phyloP scores from a whole-genome alignment of 306 rosid species.

The Casuarina glauca region DNA sequence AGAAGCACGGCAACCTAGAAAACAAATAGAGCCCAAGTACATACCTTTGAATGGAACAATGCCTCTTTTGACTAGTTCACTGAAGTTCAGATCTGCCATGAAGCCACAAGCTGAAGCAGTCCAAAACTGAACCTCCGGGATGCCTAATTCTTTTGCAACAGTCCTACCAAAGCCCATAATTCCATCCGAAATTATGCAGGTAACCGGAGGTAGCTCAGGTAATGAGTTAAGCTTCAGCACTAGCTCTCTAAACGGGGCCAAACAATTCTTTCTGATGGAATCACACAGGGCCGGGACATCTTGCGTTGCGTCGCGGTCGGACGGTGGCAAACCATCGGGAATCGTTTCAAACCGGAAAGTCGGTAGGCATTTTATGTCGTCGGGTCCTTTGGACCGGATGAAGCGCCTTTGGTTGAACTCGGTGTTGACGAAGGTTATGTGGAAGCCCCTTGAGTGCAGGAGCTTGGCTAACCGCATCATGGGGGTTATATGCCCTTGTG shows the following conservation, averaged over 20 bases:
- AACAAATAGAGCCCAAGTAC: neutral
- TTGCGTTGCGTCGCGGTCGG: conserved; percentile 19
- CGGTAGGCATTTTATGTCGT: neutral
- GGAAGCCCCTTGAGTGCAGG: conserved; percentile 29
- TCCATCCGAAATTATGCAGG: conserved; percentile 36
- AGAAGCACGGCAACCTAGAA: too few relatives aligned
- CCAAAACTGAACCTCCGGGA: conserved; percentile 39
- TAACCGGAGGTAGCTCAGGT: conserved; percentile 20
- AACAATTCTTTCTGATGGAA: conserved; percentile 25
- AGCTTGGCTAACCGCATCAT: conserved; percentile 33
- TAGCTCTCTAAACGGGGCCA: conserved; percentile 30
- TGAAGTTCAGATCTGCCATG: conserved; percentile 30
- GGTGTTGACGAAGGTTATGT: conserved; percentile 35
- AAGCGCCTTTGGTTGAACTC: conserved; percentile 18
- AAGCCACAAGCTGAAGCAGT: conserved; percentile 46
- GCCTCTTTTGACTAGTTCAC: conserved; percentile 30
- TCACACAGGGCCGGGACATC: conserved; percentile 24
- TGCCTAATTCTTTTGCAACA: conserved; percentile 34
- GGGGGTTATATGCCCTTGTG: conserved; percentile 39
- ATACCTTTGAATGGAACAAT: conserved; percentile 40
- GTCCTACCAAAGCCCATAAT: conserved; percentile 27
- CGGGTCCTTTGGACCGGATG: conserved; percentile 16
- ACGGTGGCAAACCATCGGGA: conserved; percentile 28
- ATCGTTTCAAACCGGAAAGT: conserved; percentile 32
- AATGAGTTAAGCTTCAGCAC: conserved; percentile 23